Evolutionary conservation across 441 rosid species (phyloP).

Genomic region (Hura crepitans): DNA sequence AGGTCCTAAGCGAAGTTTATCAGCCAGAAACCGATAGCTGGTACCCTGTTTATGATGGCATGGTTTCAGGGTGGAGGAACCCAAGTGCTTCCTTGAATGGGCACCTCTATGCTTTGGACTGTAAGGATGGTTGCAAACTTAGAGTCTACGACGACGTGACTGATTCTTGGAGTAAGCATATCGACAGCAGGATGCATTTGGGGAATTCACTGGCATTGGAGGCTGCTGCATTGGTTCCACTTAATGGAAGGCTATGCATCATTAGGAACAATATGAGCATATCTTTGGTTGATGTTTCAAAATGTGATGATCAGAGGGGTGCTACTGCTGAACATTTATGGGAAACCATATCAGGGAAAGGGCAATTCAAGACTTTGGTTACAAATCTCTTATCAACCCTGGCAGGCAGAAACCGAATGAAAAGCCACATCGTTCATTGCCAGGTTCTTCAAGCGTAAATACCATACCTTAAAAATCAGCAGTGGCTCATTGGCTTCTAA

Average conservation of each 20-base stretch:
- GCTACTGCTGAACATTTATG: conserved; percentile 63
- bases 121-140: conserved; percentile 86
- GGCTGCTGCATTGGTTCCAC: conserved; percentile 87
- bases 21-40: conserved; percentile 65
- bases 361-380: conserved; percentile 68
- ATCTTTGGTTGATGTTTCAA: conserved; percentile 74
- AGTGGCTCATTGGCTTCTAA: conserved; percentile 2
- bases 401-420: conserved; percentile 73
- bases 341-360: conserved; percentile 80
- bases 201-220: conserved; percentile 74
- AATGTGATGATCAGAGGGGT: conserved; percentile 46
- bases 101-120: conserved; percentile 74
- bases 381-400: conserved; percentile 77
- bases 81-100: conserved; percentile 77
- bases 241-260: conserved; percentile 76
- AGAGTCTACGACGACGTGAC: conserved; percentile 63
- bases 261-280: conserved; percentile 89
- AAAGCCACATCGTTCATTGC: conserved; percentile 85
- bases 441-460: conserved; percentile 86
- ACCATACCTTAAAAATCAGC: neutral
- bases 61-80: conserved; percentile 90
- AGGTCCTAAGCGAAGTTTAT: conserved; percentile 85
- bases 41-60: conserved; percentile 67
- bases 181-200: conserved; percentile 83
- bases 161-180: conserved; percentile 77